Base-by-base conservation (phyloP, 2,329 filamentous ascomycete species). In the Pyrenochaeta sp. region DNA sequence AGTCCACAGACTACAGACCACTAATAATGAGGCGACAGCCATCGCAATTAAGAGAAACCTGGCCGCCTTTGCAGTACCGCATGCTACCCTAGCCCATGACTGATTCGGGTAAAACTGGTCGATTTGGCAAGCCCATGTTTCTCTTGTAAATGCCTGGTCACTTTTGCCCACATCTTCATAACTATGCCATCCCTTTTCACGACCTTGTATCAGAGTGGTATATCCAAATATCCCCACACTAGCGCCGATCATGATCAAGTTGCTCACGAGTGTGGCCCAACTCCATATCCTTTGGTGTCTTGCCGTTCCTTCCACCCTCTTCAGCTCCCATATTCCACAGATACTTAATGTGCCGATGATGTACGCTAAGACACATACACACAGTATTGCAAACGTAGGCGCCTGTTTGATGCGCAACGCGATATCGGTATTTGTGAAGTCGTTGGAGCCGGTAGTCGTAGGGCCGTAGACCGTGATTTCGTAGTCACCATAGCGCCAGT, bases 101-200 rank as follows among this genome's bases (percentile, higher is more conserved):
- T 65, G 33, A 6, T 43, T 42, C 0, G 57, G 44, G 29, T 58
- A 67, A 31, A 62, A 60, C 12, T 58, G 45, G 32, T 63, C 35
- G 14, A 73, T 66, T 51, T 62, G 54, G 45, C 71, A 73, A 5
- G 53, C 47, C 67, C 65, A 72, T 15, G 64, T 69, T 49, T 73
- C 71, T 30, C 61, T 60, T 3, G 67, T 68, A 11, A 56, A 58
- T 23, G 49, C 56, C 20, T 55, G 55, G 11, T 48, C 59, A 21
- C 27, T 45, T 3, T 31, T 50, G 1, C 45, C 54, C 18, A 63
- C 53, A 52, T 69, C 68, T 4, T 54, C 58, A 32, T 60, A 58
- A 1, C 41, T 43, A 37, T 51, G 40, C 68, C 67, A 71, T 6
- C 51, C 52, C 15, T 52, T 51, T 1, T 58, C 53, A 11, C 39